These are phyloP conservation scores for Talaromyces atroroseus DNA, from an alignment of 2,329 filamentous ascomycete genomes.

Conservation along the genomic window DNA sequence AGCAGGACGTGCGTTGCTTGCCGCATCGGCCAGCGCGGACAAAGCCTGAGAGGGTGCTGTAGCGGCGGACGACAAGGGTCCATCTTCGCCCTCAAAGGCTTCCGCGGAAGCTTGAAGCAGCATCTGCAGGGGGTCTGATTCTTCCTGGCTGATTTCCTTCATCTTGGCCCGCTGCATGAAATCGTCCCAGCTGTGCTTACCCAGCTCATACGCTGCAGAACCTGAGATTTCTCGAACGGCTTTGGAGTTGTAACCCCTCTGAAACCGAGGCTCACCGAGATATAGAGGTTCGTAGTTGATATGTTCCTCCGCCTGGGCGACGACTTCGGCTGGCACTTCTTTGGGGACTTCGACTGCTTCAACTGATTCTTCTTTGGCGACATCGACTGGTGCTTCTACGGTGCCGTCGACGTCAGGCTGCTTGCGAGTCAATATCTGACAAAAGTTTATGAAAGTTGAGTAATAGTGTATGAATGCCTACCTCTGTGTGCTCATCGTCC, in stretches of 20 bases:
- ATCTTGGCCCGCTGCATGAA: slow-evolving; percentile 37
- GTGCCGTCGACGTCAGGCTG: slow-evolving; percentile 11
- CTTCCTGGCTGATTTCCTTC: slow-evolving; percentile 30
- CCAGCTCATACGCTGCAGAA: slow-evolving; percentile 31
- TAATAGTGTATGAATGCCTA: slow-evolving; percentile 2
- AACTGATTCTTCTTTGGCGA: neutral
- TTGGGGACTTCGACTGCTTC: neutral
- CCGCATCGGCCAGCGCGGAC: slow-evolving; percentile 30
- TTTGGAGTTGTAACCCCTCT: slow-evolving; percentile 33
- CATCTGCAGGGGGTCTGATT: slow-evolving; percentile 21
- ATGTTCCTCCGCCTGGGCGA: slow-evolving; percentile 10
- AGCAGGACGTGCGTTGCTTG: slow-evolving; percentile 2
- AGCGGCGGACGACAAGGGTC: slow-evolving; percentile 7
- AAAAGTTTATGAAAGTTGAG: neutral
- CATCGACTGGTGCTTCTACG: neutral
- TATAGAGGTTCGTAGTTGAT: slow-evolving; percentile 24
- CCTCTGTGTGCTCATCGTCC: slow-evolving; percentile 38
- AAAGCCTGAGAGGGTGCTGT: slow-evolving; percentile 24
- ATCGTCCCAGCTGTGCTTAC: slow-evolving; percentile 35
- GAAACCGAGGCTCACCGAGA: slow-evolving; percentile 21
- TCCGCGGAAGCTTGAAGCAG: slow-evolving; percentile 27
- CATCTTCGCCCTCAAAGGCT: slow-evolving; percentile 15
- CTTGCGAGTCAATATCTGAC: neutral
- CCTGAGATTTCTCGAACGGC: slow-evolving; percentile 30
- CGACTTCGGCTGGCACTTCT: neutral